Conservation (phyloP, 371 early-diverging fungal genomes). For the Amoeboradix gromovi region DNA sequence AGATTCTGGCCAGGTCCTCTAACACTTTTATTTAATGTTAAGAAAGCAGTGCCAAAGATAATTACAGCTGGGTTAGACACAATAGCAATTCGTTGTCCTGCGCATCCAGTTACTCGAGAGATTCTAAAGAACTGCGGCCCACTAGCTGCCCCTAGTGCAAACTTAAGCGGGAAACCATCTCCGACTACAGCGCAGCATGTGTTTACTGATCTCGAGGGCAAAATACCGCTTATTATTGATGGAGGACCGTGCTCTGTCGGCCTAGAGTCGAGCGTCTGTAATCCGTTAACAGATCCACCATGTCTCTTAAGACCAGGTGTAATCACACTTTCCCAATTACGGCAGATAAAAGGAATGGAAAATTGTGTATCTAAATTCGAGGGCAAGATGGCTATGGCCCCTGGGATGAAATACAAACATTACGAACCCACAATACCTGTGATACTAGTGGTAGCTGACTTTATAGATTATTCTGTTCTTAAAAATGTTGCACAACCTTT, state of each 20-base stretch:
- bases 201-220: constrained; percentile 45
- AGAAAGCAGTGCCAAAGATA: constrained; percentile 24
- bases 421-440: too few species aligned
- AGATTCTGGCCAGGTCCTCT: constrained; percentile 93
- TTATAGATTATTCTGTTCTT: too few species aligned
- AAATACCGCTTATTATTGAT: constrained; percentile 64
- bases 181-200: constrained; percentile 85
- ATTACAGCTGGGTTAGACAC: constrained; percentile 65
- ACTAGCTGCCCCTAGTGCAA: constrained; percentile 97
- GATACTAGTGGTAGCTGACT: too few species aligned
- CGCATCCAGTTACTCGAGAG: constrained; percentile 62
- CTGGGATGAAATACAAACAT: constrained; percentile 97
- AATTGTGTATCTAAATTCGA: constrained; percentile 18
- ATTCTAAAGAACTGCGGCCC: constrained; percentile 68
- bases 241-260: constrained; percentile 73
- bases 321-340: constrained; percentile 49
- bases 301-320: constrained; percentile 93
- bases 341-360: constrained; percentile 18
- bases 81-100: constrained; percentile 82
- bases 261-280: constrained; percentile 86
- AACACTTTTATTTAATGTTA: constrained; percentile 50
- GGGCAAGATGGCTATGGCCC: constrained; percentile 39
- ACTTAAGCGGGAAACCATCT: constrained; percentile 80
- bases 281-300: constrained; percentile 21
- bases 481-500: too few species aligned